phyloP scores from a whole-genome alignment of 1,284 basidiomycete genomes.

The Polyporus tsugae region DNA sequence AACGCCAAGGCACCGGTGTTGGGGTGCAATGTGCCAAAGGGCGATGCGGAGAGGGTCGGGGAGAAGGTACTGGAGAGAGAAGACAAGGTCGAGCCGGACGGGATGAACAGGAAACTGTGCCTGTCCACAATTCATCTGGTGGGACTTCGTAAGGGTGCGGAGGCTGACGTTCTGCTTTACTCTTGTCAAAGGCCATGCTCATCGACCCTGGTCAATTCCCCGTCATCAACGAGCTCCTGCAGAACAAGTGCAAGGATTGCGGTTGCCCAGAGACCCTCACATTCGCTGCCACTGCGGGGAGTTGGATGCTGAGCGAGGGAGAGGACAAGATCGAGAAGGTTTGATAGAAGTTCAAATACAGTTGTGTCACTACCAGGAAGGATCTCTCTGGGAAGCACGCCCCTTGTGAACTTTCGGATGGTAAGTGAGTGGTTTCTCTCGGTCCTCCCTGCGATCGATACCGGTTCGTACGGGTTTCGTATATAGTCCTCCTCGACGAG shows the following conservation, averaged over 20 bases:
- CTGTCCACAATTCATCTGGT: constrained; percentile 37
- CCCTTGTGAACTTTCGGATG: not conserved
- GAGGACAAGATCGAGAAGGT: not conserved
- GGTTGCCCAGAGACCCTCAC: constrained; percentile 86
- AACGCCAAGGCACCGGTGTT: constrained; percentile 93
- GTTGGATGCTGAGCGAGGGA: constrained; percentile 2
- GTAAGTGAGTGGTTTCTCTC: no score
- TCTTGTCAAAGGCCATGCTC: constrained; percentile 70
- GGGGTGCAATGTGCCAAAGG: constrained; percentile 81
- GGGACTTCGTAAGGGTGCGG: no score
- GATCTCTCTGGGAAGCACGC: not conserved
- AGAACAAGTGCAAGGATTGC: constrained; percentile 88
- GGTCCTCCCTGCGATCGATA: no score
- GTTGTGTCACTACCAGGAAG: no score
- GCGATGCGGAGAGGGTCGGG: constrained; percentile 78
- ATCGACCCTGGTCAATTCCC: constrained; percentile 96
- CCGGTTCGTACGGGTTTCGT: no score
- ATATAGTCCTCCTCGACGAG: not conserved
- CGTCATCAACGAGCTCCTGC: constrained; percentile 88
- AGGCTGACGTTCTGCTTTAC: not conserved
- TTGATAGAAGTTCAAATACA: not conserved
- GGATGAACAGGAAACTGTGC: constrained; percentile 89
- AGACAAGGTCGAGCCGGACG: constrained; percentile 87
- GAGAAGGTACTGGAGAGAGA: constrained; percentile 78
- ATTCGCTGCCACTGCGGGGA: constrained; percentile 66